phyloP scores from a whole-genome alignment of 345 rosid species.

The Euclidium syriacum region DNA sequence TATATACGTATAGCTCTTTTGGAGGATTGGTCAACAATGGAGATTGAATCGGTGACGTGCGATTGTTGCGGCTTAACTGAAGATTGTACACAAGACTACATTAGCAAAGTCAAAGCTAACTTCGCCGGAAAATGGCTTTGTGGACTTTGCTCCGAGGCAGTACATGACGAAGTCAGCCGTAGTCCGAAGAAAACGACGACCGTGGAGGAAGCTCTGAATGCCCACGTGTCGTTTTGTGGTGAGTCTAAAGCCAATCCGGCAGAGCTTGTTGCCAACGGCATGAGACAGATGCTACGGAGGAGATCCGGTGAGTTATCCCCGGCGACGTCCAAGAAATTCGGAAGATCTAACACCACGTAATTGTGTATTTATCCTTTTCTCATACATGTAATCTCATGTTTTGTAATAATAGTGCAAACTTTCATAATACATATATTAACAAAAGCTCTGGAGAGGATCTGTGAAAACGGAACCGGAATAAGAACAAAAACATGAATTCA shows the following conservation, averaged over 20 bases:
- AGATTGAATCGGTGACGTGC: conserved; percentile 77
- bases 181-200: conserved; percentile 31
- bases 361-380: conserved; percentile 17
- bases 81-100: conserved; percentile 86
- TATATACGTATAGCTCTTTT: neutral
- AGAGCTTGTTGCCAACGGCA: conserved; percentile 79
- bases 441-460: too few species aligned
- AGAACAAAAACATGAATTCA: too few species aligned
- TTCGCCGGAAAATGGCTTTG: conserved; percentile 94
- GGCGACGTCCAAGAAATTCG: conserved; percentile 54
- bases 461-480: too few species aligned
- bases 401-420: too few species aligned
- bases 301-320: conserved; percentile 61
- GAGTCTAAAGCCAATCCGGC: conserved; percentile 87
- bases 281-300: conserved; percentile 94
- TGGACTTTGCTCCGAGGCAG: conserved; percentile 95
- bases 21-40: conserved; percentile 39
- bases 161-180: conserved; percentile 61
- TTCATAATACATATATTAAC: too few species aligned
- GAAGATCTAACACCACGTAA: conserved; percentile 56
- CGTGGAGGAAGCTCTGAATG: conserved; percentile 81
- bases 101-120: conserved; percentile 59
- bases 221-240: conserved; percentile 91
- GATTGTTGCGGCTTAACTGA: conserved; percentile 91
- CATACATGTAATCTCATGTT: too few species aligned